Base-by-base conservation (phyloP, 495 filamentous ascomycete genomes). In the Penicillium coprophilum region DNA sequence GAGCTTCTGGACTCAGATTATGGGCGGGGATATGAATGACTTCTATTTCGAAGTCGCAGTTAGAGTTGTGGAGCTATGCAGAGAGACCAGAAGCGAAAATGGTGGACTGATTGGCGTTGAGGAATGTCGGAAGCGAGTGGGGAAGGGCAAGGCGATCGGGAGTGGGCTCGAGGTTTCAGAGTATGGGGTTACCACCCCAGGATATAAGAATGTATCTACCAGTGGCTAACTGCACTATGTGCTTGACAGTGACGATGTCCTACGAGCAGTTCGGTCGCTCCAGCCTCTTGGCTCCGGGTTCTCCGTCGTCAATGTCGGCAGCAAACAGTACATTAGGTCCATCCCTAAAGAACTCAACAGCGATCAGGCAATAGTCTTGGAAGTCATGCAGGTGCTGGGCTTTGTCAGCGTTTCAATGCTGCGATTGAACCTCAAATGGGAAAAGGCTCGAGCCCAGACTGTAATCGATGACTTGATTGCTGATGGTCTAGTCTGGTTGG, bases 11-110 rank as follows among this genome's bases (percentile, higher is more conserved):
- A 89, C 91, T 13, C 92, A 96, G 76, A 84, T 96, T 62, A 73
- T 97, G 50, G 94, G 94, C 2, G 81, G 88, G 20, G 90, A 85
- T 62, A 93, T 97, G 59, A 96, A 96, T 70, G 95, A 97, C 69
- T 98, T 97, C 65, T 97, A 97, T 71, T 97, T 97, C 69, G 93
- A 96, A 74, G 81, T 98, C 45, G 95, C 90, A 0, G 92, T 97
- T 38, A 78, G 90, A 28, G 90, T 97, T 7, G 95, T 98, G 8
- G 94, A 97, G 72, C 84, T 97, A 0, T 98, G 94, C 71, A 79
- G 91, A 4, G 85, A 84, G 49, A 96, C 92, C 38, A 80, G 95
- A 52, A 83, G 83, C 17, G 94, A 96, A 71, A 97, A 98, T 71
- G 94, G 94, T 0, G 94, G 94, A 0, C 69, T 98, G 62, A 87